Percentiles rank a stretch among this genome's conserved stretches.
Evolutionary conservation across 2,329 filamentous ascomycete genomes (phyloP).

Genomic region (Botrytis hyacinthi): DNA sequence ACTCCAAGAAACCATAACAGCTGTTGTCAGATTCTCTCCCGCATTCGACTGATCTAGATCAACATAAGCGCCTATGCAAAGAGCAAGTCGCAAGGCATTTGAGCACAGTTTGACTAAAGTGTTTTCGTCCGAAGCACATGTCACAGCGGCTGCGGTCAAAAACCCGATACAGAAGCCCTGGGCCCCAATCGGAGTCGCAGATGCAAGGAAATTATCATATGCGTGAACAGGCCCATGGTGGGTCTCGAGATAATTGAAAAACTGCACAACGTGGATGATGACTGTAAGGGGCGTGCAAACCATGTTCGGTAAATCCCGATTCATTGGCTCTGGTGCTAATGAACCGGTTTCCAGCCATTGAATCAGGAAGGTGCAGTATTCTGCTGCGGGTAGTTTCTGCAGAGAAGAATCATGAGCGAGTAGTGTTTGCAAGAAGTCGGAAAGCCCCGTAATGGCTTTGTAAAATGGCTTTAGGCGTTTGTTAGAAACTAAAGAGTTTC

Average conservation of each 20-base stretch:
- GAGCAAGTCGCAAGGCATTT: constrained; percentile 23
- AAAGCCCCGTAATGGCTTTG: not conserved
- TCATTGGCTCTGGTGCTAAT: not conserved
- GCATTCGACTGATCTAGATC: constrained; percentile 24
- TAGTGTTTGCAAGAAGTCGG: not conserved
- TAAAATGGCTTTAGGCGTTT: not conserved
- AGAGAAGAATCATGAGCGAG: not conserved
- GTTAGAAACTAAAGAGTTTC: not conserved
- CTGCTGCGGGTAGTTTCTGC: not conserved
- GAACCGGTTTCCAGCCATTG: not conserved
- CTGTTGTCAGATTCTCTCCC: not conserved
- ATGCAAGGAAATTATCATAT: not conserved
- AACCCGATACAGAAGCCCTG: constrained; percentile 31
- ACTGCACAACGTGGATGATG: constrained; percentile 6
- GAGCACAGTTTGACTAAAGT: constrained; percentile 21
- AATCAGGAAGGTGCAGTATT: not conserved
- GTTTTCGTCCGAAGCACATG: constrained; percentile 20
- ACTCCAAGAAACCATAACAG: not conserved
- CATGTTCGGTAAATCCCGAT: not conserved
- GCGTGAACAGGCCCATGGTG: not conserved
- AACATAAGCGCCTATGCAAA: constrained; percentile 29
- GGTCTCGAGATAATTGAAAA: not conserved
- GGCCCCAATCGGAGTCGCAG: constrained; percentile 12
- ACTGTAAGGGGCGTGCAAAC: constrained; percentile 4
- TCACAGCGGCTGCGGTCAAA: constrained; percentile 25